Percentiles rank a stretch among this genome's conserved stretches.
phyloP scores from a whole-genome alignment of 352 stramenopile genomes.

The Phytophthora parvispora region DNA sequence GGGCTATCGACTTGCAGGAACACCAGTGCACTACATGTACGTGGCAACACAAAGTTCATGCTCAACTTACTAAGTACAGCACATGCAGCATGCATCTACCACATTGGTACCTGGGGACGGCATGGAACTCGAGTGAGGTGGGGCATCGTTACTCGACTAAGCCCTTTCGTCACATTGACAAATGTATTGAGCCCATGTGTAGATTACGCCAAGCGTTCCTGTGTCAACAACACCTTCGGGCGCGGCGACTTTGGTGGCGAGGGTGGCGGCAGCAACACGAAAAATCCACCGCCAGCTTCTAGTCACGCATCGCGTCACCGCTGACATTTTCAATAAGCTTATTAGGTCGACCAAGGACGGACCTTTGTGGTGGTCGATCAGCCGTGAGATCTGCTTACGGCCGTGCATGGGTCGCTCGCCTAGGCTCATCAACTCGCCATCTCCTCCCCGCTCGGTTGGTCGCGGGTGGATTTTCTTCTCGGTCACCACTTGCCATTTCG shows the following conservation, averaged over 20 bases:
- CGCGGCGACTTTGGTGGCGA: no score
- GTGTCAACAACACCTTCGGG: no score
- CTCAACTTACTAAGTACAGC: no score
- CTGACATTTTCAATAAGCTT: no score
- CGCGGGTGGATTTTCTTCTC: slow-evolving; percentile 29
- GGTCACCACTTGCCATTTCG: slow-evolving; percentile 15
- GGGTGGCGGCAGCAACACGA: neutral
- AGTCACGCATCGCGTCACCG: neutral
- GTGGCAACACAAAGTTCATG: no score
- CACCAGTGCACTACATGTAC: neutral
- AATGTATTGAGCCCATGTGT: neutral
- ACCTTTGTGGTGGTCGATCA: neutral
- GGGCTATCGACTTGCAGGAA: neutral
- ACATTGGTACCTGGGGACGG: no score
- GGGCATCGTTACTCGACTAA: neutral
- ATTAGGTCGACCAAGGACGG: no score
- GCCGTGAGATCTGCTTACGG: neutral
- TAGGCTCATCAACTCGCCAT: neutral
- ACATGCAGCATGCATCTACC: no score
- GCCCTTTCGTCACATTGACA: slow-evolving; percentile 2
- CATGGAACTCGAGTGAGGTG: neutral
- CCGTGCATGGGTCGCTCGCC: no score
- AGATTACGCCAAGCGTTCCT: neutral
- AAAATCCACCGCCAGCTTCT: neutral
- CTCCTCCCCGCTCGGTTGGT: neutral